Conservation (phyloP, 306 rosid species). For the Cucurbita moschata region DNA sequence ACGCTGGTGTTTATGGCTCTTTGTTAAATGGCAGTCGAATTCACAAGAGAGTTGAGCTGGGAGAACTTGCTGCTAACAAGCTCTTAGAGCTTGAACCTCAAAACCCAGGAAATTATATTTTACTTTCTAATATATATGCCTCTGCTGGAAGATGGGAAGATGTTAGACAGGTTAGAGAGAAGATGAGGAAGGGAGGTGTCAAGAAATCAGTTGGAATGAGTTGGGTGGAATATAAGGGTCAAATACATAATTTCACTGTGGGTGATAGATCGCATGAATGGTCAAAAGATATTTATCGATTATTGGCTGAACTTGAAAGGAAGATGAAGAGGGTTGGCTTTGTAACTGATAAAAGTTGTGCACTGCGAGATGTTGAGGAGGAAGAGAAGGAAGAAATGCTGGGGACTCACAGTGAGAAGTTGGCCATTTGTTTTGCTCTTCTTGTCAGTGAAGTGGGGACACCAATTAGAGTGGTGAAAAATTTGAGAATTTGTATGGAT, state of each 20-base stretch:
- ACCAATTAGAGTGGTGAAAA: conserved; percentile 25
- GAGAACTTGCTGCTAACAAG: conserved; percentile 46
- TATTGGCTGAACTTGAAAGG: conserved; percentile 16
- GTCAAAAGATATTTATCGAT: conserved; percentile 24
- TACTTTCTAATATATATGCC: conserved; percentile 57
- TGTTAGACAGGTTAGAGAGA: conserved; percentile 38
- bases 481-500: conserved; percentile 27
- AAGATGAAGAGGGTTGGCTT: conserved; percentile 28
- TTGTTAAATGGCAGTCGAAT: conserved; percentile 46
- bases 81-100: conserved; percentile 47
- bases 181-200: conserved; percentile 35
- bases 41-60: conserved; percentile 38
- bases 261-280: conserved; percentile 28
- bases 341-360: conserved; percentile 24
- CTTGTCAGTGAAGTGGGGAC: conserved; percentile 20
- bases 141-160: conserved; percentile 52
- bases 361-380: conserved; percentile 36
- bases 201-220: conserved; percentile 43
- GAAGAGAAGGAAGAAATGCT: conserved; percentile 41
- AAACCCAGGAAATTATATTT: conserved; percentile 43
- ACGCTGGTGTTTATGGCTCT: conserved; percentile 60
- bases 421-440: conserved; percentile 37
- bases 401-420: conserved; percentile 39
- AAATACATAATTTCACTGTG: conserved; percentile 27
- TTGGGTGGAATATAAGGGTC: conserved; percentile 39